A percentile compares a stretch with the other conserved stretches of the same genome.
Conservation (phyloP, 768 basidiomycete species). For the Naganishia antarctica region DNA sequence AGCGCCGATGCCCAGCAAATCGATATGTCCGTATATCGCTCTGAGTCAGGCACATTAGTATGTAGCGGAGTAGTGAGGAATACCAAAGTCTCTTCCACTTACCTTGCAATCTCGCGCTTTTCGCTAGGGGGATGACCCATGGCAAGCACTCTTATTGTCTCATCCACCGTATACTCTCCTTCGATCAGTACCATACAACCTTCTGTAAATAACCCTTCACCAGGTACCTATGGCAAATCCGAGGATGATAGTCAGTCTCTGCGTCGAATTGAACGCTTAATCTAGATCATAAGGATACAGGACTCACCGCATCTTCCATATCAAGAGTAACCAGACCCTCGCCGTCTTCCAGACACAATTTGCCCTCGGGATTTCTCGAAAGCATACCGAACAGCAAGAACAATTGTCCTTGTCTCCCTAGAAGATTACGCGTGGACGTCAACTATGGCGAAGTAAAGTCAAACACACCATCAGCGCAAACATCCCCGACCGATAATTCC, state of each 20-base stretch:
- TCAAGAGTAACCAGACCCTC: constrained; percentile 87
- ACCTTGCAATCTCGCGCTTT: constrained; percentile 76
- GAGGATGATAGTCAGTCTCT: neutral
- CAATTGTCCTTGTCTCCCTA: constrained; percentile 80
- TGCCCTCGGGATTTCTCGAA: constrained; percentile 79
- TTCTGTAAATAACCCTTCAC: constrained; percentile 92
- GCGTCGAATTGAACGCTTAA: no score
- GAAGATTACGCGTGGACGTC: constrained; percentile 89
- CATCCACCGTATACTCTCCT: constrained; percentile 92
- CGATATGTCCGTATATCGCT: constrained; percentile 90
- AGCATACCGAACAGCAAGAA: constrained; percentile 95
- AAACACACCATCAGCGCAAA: no score
- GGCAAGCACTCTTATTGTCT: constrained; percentile 78
- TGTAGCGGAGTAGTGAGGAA: neutral
- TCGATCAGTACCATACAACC: constrained; percentile 92
- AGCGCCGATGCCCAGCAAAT: constrained; percentile 91
- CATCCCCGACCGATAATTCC: no score
- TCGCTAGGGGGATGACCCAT: constrained; percentile 98
- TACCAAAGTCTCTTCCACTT: constrained; percentile 33
- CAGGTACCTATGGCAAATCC: constrained; percentile 66
- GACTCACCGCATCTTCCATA: constrained; percentile 72
- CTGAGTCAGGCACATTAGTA: constrained; percentile 51
- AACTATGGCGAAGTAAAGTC: no score
- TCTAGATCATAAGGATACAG: no score
- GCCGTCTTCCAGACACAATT: constrained; percentile 82